phyloP scores from a whole-genome alignment of 345 rosid genomes.

The Sonneratia alba region DNA sequence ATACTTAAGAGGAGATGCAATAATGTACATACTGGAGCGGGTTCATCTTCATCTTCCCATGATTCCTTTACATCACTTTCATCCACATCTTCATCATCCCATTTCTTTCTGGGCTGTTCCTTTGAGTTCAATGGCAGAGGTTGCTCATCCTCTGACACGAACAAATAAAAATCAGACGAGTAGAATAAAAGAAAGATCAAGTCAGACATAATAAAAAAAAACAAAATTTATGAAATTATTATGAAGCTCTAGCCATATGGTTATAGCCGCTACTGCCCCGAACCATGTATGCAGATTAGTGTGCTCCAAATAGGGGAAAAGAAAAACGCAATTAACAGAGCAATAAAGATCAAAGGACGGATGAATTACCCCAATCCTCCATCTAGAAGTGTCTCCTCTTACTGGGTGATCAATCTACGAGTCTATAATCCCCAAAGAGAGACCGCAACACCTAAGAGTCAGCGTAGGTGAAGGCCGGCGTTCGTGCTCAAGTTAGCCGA shows the following conservation, averaged over 20 bases:
- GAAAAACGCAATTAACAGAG: neutral
- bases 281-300: neutral
- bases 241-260: neutral
- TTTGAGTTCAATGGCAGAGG: constrained; percentile 45
- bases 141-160: constrained; percentile 51
- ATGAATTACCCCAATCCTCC: constrained; percentile 39
- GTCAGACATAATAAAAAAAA: neutral
- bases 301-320: neutral
- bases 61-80: constrained; percentile 86
- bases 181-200: neutral
- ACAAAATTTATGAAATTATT: too few species aligned
- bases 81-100: constrained; percentile 97
- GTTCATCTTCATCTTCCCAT: constrained; percentile 97
- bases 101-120: constrained; percentile 42
- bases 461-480: too few species aligned
- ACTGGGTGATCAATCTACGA: neutral
- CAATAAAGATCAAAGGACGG: neutral
- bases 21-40: constrained; percentile 43
- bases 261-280: neutral
- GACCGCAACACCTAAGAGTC: neutral
- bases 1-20: neutral
- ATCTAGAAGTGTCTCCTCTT: constrained; percentile 1
- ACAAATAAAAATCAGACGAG: neutral
- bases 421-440: neutral
- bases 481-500: too few species aligned